Evolutionary conservation across 2,329 filamentous ascomycete genomes (phyloP).

Genomic region (Fusarium staphyleae): DNA sequence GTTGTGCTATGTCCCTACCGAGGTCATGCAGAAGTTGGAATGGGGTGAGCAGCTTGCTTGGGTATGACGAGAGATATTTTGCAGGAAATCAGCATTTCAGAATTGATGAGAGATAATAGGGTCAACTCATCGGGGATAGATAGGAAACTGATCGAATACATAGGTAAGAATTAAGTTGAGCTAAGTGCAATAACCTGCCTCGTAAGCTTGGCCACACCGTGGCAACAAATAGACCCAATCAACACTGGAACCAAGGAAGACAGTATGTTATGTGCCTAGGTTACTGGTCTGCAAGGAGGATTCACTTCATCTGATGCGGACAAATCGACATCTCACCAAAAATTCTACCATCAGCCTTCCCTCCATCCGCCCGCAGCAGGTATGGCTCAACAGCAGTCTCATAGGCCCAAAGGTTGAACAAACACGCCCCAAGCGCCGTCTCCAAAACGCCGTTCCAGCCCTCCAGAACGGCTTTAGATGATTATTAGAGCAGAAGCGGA

Average conservation of each 20-base stretch:
- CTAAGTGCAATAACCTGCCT: slow-evolving; percentile 34
- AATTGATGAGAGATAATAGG: slow-evolving; percentile 21
- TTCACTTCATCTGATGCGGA: slow-evolving; percentile 27
- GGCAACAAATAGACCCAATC: slow-evolving; percentile 25
- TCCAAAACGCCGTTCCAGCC: slow-evolving; percentile 25
- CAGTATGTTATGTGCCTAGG: too few species aligned
- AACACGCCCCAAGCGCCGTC: slow-evolving; percentile 9
- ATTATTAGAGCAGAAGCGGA: slow-evolving; percentile 11
- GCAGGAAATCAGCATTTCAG: not conserved
- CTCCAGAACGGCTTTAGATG: slow-evolving; percentile 16
- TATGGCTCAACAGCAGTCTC: slow-evolving; percentile 42
- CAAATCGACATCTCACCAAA: slow-evolving; percentile 39
- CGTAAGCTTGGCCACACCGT: slow-evolving; percentile 22
- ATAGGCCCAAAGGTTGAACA: slow-evolving; percentile 15
- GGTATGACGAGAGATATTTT: slow-evolving; percentile 23
- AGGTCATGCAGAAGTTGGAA: slow-evolving; percentile 7
- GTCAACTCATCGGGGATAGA: slow-evolving; percentile 6
- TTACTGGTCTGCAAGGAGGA: slow-evolving; percentile 20
- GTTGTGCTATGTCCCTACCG: not conserved
- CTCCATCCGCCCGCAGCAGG: slow-evolving; percentile 35
- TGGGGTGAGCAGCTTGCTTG: slow-evolving; percentile 3
- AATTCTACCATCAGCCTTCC: slow-evolving; percentile 36
- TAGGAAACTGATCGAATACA: not conserved
- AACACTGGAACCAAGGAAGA: too few species aligned
- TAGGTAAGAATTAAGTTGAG: slow-evolving; percentile 25